Conservation (phyloP, 2,329 filamentous ascomycete genomes). For the Aspergillus oerlinghausenensis region DNA sequence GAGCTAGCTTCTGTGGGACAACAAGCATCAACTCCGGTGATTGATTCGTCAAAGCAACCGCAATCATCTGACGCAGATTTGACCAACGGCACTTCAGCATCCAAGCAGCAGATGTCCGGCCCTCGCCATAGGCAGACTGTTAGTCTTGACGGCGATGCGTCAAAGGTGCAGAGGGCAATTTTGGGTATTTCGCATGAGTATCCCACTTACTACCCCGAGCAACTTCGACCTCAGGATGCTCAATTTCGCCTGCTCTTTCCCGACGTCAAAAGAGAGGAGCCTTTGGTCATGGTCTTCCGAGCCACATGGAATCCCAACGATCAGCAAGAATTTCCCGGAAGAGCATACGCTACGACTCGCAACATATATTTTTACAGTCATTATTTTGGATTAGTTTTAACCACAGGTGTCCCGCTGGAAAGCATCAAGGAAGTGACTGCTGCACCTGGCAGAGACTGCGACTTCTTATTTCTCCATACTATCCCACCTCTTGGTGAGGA, state of each 20-base stretch:
- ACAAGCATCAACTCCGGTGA: constrained; percentile 18
- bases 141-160: constrained; percentile 48
- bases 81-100: constrained; percentile 17
- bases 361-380: constrained; percentile 97
- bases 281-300: constrained; percentile 84
- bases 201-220: constrained; percentile 72
- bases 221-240: constrained; percentile 79
- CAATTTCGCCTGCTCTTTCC: constrained; percentile 93
- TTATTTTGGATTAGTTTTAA: constrained; percentile 83
- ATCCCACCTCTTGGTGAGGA: constrained; percentile 59
- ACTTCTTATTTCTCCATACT: constrained; percentile 83
- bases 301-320: constrained; percentile 81
- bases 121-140: constrained; percentile 52
- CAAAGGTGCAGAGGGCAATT: constrained; percentile 31
- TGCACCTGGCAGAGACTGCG: constrained; percentile 83
- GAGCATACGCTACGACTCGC: constrained; percentile 80
- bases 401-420: constrained; percentile 70
- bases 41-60: constrained; percentile 22
- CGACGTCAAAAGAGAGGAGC: constrained; percentile 69
- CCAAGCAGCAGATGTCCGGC: constrained; percentile 23
- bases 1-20: constrained; percentile 15
- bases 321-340: constrained; percentile 72
- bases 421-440: constrained; percentile 84
- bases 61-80: constrained; percentile 17
- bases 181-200: constrained; percentile 48